A percentile compares a stretch with the other conserved stretches of the same genome.
Evolutionary conservation across 148 eudicot species (phyloP).

Genomic region (Amaranthus palmeri): DNA sequence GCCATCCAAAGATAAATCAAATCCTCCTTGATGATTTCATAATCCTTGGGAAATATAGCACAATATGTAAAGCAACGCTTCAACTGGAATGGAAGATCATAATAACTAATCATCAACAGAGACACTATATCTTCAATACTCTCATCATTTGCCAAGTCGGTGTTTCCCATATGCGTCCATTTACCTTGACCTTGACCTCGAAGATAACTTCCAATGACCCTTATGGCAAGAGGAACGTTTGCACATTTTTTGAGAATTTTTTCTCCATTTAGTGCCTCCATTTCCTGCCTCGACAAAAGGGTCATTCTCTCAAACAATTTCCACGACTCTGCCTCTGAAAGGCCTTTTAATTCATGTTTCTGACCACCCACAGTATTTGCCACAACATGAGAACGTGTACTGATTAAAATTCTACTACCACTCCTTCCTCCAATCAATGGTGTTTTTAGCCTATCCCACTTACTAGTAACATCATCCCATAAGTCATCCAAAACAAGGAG

Average conservation of each 20-base stretch:
- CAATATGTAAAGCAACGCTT: conserved; percentile 22
- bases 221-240: conserved; percentile 28
- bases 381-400: conserved; percentile 29
- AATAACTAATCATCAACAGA: conserved; percentile 34
- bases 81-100: conserved; percentile 12
- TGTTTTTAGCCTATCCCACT: conserved; percentile 17
- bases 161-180: conserved; percentile 26
- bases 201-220: conserved; percentile 32
- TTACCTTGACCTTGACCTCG: conserved; percentile 13
- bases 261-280: conserved; percentile 14
- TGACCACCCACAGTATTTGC: conserved; percentile 20
- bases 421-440: conserved; percentile 15
- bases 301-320: conserved; percentile 29
- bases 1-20: conserved; percentile 25
- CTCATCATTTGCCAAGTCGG: conserved; percentile 22
- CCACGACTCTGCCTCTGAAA: conserved; percentile 26
- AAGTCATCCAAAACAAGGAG: conserved; percentile 35
- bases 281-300: background rate
- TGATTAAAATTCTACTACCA: conserved; percentile 34
- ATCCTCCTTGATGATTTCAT: conserved; percentile 1
- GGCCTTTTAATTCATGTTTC: conserved; percentile 16
- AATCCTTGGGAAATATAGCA: conserved; percentile 16
- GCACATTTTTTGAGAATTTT: conserved; percentile 25
- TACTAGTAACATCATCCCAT: conserved; percentile 18
- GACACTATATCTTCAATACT: conserved; percentile 11